Conservation (phyloP, 768 basidiomycete genomes). For the Mycena chlorophos region DNA sequence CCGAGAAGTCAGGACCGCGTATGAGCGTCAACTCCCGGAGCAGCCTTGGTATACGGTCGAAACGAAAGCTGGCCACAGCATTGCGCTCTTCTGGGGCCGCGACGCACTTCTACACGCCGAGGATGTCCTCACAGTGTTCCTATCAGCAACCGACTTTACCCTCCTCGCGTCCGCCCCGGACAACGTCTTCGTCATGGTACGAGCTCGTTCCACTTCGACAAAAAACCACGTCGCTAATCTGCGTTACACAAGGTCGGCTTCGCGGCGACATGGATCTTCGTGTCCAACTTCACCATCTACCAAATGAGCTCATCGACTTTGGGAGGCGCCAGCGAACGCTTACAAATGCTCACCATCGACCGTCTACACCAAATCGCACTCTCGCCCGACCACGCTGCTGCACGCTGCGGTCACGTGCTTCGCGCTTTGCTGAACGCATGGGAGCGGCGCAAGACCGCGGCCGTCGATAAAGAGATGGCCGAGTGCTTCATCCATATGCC, state of each 20-base stretch:
- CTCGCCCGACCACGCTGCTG: conserved; percentile 41
- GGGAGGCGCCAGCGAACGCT: conserved; percentile 38
- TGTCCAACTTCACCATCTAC: conserved; percentile 42
- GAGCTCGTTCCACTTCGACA: not conserved
- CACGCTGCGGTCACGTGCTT: conserved; percentile 44
- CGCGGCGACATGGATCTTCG: conserved; percentile 43
- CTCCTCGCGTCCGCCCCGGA: conserved; percentile 45
- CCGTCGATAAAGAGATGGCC: not conserved
- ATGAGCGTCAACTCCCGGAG: conserved; percentile 21
- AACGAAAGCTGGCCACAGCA: conserved; percentile 36
- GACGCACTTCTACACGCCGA: conserved; percentile 41
- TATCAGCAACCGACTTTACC: conserved; percentile 34
- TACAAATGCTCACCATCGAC: conserved; percentile 37
- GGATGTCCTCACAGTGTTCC: conserved; percentile 34
- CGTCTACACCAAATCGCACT: conserved; percentile 35
- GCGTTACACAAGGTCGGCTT: conserved; percentile 32
- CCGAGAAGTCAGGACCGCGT: conserved; percentile 23
- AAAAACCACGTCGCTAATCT: not conserved
- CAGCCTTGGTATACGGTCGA: conserved; percentile 35
- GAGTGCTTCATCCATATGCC: conserved; percentile 3
- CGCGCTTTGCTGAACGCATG: conserved; percentile 31
- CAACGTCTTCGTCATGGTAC: conserved; percentile 38
- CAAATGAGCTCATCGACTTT: conserved; percentile 36
- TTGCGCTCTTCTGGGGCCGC: conserved; percentile 36
- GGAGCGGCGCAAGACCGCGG: conserved; percentile 11